These are phyloP conservation scores for Botrytis cinerea DNA, from an alignment of 2,329 filamentous ascomycete genomes.

Conservation along the genomic window DNA sequence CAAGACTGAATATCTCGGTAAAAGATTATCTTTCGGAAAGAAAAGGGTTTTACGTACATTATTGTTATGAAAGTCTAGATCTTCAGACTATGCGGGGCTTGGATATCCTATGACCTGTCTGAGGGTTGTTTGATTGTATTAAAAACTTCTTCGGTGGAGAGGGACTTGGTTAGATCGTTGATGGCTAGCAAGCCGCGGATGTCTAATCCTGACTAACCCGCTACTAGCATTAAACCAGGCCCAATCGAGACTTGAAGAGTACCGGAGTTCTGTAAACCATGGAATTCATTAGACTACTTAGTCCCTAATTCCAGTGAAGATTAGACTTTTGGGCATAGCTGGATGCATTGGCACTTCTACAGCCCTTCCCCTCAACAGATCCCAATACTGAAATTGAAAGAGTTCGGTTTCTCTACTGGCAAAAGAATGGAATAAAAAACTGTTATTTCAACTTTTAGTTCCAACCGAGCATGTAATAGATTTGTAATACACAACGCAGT, in stretches of 20 bases:
- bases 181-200: background rate
- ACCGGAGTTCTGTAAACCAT: background rate
- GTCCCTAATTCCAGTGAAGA: background rate
- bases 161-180: background rate
- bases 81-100: background rate
- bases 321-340: background rate
- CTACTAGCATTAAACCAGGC: background rate
- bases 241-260: background rate
- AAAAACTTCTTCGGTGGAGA: background rate
- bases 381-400: background rate
- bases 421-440: background rate
- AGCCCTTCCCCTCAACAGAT: background rate
- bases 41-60: background rate
- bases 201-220: background rate
- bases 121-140: background rate
- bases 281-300: background rate
- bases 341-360: background rate
- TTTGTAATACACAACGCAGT: background rate
- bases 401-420: background rate
- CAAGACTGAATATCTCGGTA: background rate
- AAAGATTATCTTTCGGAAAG: background rate
- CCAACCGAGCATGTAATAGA: background rate
- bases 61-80: background rate
- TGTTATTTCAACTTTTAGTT: background rate
- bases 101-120: background rate